Percentiles rank a stretch among this genome's conserved stretches.
Conservation (phyloP, 306 rosid genomes). For the Cicer chorassanicum region DNA sequence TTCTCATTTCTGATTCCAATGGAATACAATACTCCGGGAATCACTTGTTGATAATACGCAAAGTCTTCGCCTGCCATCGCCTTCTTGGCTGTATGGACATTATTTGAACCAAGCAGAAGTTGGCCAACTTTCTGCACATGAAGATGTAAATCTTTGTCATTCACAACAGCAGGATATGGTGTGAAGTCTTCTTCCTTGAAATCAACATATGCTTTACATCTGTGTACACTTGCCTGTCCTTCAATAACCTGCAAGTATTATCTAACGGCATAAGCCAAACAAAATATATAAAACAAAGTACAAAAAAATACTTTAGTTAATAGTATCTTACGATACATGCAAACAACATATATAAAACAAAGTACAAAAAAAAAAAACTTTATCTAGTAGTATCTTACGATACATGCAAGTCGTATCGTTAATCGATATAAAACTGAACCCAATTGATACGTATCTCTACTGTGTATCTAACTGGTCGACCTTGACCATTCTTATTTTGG, state of each 20-base stretch:
- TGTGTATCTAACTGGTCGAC: too few species aligned
- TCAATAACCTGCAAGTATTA: slow-evolving; percentile 62
- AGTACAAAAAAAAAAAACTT: too few species aligned
- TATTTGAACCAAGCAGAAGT: slow-evolving; percentile 64
- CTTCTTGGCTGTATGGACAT: slow-evolving; percentile 54
- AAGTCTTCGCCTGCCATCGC: slow-evolving; percentile 78
- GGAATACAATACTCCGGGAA: slow-evolving; percentile 60
- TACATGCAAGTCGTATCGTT: too few species aligned
- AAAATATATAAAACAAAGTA: neutral
- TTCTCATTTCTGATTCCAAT: slow-evolving; percentile 72
- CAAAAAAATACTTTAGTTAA: neutral
- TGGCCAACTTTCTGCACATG: slow-evolving; percentile 65
- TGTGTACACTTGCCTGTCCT: slow-evolving; percentile 70
- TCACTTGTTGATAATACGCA: slow-evolving; percentile 62
- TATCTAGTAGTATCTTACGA: too few species aligned
- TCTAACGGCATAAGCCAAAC: slow-evolving; percentile 30
- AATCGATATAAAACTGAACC: too few species aligned
- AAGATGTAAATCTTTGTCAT: slow-evolving; percentile 60
- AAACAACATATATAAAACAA: neutral
- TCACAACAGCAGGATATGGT: slow-evolving; percentile 45
- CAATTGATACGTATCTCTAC: too few species aligned
- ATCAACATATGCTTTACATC: slow-evolving; percentile 61
- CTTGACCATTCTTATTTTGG: too few species aligned
- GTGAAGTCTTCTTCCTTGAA: slow-evolving; percentile 37
- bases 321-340: too few species aligned